Evolutionary conservation across 176 grass and related monocot species (phyloP).

Genomic region (Pharus latifolius): DNA sequence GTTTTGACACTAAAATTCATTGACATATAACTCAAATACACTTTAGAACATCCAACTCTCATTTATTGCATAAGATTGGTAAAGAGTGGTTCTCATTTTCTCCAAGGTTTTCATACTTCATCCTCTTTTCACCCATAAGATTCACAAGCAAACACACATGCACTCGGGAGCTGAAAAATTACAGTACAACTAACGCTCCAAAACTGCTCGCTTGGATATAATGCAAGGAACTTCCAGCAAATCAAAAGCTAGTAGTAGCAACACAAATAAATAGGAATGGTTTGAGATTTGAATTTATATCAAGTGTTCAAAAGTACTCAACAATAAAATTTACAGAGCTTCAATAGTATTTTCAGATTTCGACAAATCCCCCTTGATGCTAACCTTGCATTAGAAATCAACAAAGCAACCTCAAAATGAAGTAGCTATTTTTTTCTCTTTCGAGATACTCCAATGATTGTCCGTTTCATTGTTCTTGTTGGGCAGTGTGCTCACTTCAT

Average conservation of each 20-base stretch:
- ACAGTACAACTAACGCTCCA: neutral
- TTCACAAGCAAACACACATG: too few species aligned
- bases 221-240: neutral
- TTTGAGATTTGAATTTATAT: neutral
- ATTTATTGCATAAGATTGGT: too few species aligned
- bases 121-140: too few species aligned
- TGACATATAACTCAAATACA: too few species aligned
- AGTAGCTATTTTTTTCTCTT: conserved; percentile 19
- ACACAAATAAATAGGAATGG: neutral
- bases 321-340: neutral
- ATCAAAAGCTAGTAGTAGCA: neutral
- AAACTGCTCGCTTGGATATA: neutral
- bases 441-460: neutral
- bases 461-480: conserved; percentile 8
- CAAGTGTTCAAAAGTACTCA: neutral
- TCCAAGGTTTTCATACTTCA: too few species aligned
- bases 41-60: too few species aligned
- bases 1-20: too few species aligned
- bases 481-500: neutral
- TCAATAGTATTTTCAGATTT: neutral
- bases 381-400: neutral
- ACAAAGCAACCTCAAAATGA: neutral
- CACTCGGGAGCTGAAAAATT: too few species aligned
- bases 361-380: neutral
- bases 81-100: too few species aligned